Conservation (phyloP, 2,329 filamentous ascomycete species). For the Tolypocladium inflatum region DNA sequence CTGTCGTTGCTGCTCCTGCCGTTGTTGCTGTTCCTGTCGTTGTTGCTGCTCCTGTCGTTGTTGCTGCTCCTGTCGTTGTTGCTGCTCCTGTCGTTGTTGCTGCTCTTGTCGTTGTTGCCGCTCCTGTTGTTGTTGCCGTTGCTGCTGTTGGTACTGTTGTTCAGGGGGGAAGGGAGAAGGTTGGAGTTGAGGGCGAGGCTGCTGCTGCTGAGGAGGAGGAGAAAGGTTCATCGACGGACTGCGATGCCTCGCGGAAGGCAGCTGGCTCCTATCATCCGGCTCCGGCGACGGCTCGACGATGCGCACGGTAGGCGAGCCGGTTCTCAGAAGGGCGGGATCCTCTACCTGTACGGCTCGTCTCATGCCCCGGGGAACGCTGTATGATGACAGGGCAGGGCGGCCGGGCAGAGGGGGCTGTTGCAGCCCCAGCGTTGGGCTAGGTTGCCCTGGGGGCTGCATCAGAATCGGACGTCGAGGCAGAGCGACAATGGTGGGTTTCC, state of each 20-base stretch:
- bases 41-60: too few species aligned
- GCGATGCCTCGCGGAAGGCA: slow-evolving; percentile 4
- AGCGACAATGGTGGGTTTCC: slow-evolving; percentile 11
- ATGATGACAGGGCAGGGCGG: slow-evolving; percentile 1
- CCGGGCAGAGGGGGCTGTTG: slow-evolving; percentile 10
- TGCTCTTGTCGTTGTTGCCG: not conserved
- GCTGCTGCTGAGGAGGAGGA: not conserved
- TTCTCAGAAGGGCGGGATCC: slow-evolving; percentile 12
- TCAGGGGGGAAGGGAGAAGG: not conserved
- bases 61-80: too few species aligned
- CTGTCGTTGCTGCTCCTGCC: too few species aligned
- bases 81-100: too few species aligned
- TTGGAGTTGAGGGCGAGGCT: not conserved
- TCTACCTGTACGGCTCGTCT: slow-evolving; percentile 1
- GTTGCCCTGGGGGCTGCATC: slow-evolving; percentile 22
- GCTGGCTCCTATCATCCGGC: slow-evolving; percentile 10
- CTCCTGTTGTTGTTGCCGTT: not conserved
- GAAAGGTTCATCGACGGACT: not conserved
- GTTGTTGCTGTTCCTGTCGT: not conserved
- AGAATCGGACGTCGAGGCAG: slow-evolving; percentile 23
- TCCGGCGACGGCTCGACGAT: slow-evolving; percentile 25
- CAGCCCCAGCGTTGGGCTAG: slow-evolving; percentile 32
- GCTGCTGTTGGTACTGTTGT: not conserved
- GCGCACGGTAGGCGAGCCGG: slow-evolving; percentile 26
- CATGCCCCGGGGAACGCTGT: slow-evolving; percentile 1